phyloP scores from a whole-genome alignment of 305 asterid species.

The Caryopteris hybrid region DNA sequence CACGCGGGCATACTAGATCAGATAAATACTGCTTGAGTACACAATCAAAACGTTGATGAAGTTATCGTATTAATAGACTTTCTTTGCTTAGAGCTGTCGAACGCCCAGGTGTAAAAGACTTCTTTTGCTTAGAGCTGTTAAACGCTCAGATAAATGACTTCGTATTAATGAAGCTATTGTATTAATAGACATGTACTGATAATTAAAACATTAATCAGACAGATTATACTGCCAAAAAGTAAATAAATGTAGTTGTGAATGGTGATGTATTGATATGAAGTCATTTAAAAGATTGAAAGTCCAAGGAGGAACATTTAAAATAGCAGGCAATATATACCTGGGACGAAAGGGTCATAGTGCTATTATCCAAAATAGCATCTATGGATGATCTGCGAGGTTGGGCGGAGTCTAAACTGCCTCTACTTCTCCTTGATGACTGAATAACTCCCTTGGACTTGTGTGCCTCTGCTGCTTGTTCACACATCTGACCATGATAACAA shows the following conservation, averaged over 20 bases:
- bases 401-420: conserved; percentile 55
- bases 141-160: neutral
- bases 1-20: neutral
- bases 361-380: conserved; percentile 76
- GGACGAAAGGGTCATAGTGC: conserved; percentile 40
- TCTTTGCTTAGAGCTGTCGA: neutral
- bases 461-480: conserved; percentile 97
- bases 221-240: neutral
- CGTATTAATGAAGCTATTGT: neutral
- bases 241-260: neutral
- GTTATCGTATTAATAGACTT: neutral
- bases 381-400: conserved; percentile 79
- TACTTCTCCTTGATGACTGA: conserved; percentile 72
- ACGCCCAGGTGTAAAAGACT: neutral
- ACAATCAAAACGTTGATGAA: neutral
- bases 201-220: neutral
- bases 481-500: conserved; percentile 50
- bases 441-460: conserved; percentile 90
- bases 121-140: neutral
- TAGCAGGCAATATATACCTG: conserved; percentile 47
- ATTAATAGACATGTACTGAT: neutral
- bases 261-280: neutral
- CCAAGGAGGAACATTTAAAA: neutral
- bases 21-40: neutral
- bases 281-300: neutral